These are phyloP conservation scores for Phialophora macrospora DNA, from an alignment of 2,329 filamentous ascomycete genomes.

Conservation along the genomic window DNA sequence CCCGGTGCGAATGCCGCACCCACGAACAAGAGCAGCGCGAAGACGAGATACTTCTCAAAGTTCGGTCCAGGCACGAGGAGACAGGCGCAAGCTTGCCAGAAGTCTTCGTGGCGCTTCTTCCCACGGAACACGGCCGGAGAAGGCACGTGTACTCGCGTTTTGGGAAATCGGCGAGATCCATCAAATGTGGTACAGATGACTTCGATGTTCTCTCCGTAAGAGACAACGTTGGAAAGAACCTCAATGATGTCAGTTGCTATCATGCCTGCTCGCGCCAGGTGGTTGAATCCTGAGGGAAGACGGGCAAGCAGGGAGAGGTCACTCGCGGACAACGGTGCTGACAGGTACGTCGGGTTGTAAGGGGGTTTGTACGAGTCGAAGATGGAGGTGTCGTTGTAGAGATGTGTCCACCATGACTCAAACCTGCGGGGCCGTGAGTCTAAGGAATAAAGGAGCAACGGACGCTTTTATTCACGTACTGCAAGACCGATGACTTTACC, in stretches of 20 bases:
- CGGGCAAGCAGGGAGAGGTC: not conserved
- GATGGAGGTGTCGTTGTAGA: conserved; percentile 10
- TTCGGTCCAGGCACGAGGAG: conserved; percentile 2
- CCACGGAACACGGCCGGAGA: not conserved
- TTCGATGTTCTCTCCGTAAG: not conserved
- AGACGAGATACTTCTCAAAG: conserved; percentile 11
- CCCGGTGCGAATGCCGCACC: conserved; percentile 7
- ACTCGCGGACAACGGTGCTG: not conserved
- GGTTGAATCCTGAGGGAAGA: conserved; percentile 6
- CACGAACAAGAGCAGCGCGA: conserved; percentile 6
- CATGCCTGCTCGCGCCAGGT: not conserved
- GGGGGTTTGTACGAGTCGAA: conserved; percentile 6
- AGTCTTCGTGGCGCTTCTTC: conserved; percentile 11
- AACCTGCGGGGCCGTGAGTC: not conserved
- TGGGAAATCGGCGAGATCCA: not conserved
- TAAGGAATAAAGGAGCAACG: not conserved
- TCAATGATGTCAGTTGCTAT: conserved; percentile 5
- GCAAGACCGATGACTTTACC: conserved; percentile 8
- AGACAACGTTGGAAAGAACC: conserved; percentile 8
- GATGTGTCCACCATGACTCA: conserved; percentile 17
- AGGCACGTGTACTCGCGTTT: not conserved
- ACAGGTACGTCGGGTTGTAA: not conserved
- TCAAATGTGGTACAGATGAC: not conserved
- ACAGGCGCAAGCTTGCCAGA: conserved; percentile 13
- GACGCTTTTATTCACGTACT: conserved; percentile 1